Base-by-base conservation (phyloP, 2,329 filamentous ascomycete species). In the Nemania abortiva region DNA sequence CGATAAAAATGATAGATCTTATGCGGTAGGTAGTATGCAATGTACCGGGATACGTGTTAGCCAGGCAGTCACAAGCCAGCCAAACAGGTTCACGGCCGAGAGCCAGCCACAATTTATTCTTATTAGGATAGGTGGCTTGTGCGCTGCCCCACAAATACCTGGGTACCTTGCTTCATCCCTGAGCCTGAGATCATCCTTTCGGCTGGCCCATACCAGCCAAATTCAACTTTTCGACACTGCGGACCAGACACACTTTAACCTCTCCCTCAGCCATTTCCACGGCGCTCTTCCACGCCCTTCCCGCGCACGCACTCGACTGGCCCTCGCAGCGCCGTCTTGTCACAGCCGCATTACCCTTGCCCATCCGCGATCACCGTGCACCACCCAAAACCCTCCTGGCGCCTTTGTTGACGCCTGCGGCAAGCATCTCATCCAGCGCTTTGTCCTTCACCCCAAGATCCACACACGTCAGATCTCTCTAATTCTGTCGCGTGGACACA, bases 401-500 rank as follows among this genome's bases (percentile, higher is more conserved):
- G 47, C 54, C 50, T 74, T 71, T 67, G 56, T 65, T 52, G 66
- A 60, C 66, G 22, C 65, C 69, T 65, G 65, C 71, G 60, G 53
- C 71, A 52, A 39, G 55, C 52, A 56, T 42, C 63, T 63, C 42
- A n/a, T 60, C 56, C 27, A 54, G 62, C 66, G 69, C 69, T 73
- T 70, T 74, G 68, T 74, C 61, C 68, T 74, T 69, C 61, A 59
- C 53, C 60, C 22, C 39, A 70, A 70, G 74, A 73, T 75, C 74
- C 70, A 72, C 77, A 79, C 77, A 78, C 76, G 75, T 77, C 76
- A 77, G 74, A 77, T 73, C 74, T 74, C 74, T 73, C 64, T 66
- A 72, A 74, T 77, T 73, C 74, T 77, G 78, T 80, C 78, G 78
- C 78, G 78, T 79, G 77, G 76, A 75, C 75, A 75, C 75, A 77